These are phyloP conservation scores for Micractinium conductrix DNA, from an alignment of 139 green algal genomes.

Conservation along the genomic window DNA sequence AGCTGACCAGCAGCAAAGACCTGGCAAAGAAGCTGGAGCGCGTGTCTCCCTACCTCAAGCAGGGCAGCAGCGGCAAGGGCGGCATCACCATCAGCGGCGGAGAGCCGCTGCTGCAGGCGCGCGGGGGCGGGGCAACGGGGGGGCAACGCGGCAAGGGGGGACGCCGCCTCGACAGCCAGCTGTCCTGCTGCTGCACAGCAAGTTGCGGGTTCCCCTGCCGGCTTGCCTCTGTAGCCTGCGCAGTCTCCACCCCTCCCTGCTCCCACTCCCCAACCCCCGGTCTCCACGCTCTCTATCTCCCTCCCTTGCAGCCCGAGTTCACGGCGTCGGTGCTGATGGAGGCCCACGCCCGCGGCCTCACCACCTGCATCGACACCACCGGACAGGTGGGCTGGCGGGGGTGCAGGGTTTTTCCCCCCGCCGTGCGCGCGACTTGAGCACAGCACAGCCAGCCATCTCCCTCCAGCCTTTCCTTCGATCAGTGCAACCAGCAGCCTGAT, in stretches of 20 bases:
- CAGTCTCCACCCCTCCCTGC: background rate
- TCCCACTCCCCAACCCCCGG: too few species aligned
- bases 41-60: constrained; percentile 46
- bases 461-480: too few species aligned
- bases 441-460: too few species aligned
- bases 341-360: constrained; percentile 66
- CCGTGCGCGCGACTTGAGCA: too few species aligned
- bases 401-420: too few species aligned
- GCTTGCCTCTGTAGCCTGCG: too few species aligned
- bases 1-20: constrained; percentile 36
- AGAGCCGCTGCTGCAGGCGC: constrained; percentile 63
- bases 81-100: constrained; percentile 71
- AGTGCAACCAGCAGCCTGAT: too few species aligned
- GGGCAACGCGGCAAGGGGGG: too few species aligned
- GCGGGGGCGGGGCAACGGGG: background rate
- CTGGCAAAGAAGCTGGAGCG: constrained; percentile 25
- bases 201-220: background rate
- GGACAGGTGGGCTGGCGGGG: too few species aligned
- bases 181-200: background rate
- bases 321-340: constrained; percentile 48
- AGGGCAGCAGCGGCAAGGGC: constrained; percentile 46
- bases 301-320: constrained; percentile 54
- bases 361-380: constrained; percentile 73
- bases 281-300: too few species aligned
- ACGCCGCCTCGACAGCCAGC: background rate